Evolutionary conservation across 495 filamentous ascomycete genomes (phyloP), one percentile per base, ranked within the genome.

Genomic region (Penicillium robsamsonii): DNA sequence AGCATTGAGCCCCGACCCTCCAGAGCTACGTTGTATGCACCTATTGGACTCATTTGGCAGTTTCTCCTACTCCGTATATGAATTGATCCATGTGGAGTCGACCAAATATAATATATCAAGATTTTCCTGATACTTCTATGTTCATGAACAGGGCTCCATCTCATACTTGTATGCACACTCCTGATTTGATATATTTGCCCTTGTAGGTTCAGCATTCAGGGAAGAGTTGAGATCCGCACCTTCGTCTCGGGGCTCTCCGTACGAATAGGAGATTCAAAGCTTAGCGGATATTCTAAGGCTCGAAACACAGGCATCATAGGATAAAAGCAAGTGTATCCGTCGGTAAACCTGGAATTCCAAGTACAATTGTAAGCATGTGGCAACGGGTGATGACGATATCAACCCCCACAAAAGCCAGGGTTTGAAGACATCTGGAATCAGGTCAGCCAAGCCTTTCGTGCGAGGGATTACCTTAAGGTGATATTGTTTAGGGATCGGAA

Each of bases 341-440:
- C n/a, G 5, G 15, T 27, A n/a, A 52, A 53, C 35, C 52, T 27
- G 38, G 37, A 42, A 51, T 15, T 43, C 27, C 45, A 4, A 25
- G 22, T 27, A n/a, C 2, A 13, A 40, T 41, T 46, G 24, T 54
- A 47, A 50, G 55, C 40, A 55, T 62, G 59, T 62, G 59, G 55
- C 55, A 20, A 56, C 20, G 42, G 41, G 38, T 48, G 53, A 60
- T 59, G 57, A 59, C 57, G 57, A 49, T 55, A 55, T 48, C 24
- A 45, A 50, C 27, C 51, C 45, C 57, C 57, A 59, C 56, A 35
- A 18, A 27, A 29, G 29, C 46, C 56, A 45, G 41, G 50, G 29
- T 33, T 47, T n/a, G 6, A 9, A 44, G 29, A 5, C 31, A 40
- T 42, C 18, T 27, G 42, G 30, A 45, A 49, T 46, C 41, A 27